Percentiles rank a stretch among this genome's conserved stretches.
These are phyloP conservation scores for Hypoxylon perforatum DNA, from an alignment of 495 filamentous ascomycete species.

Conservation along the genomic window DNA sequence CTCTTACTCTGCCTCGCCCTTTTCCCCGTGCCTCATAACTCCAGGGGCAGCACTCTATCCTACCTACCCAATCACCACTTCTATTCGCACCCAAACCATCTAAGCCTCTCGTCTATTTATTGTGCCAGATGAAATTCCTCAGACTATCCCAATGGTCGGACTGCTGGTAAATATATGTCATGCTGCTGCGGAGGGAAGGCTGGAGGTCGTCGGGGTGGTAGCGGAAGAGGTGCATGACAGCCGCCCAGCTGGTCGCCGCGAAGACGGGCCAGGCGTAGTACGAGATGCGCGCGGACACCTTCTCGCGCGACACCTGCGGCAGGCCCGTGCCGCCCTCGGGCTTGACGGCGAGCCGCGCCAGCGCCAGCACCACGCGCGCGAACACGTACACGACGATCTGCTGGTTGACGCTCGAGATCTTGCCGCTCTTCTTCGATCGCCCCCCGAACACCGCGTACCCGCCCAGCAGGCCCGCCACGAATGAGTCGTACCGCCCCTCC, in stretches of 20 bases:
- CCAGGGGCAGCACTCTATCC: background rate
- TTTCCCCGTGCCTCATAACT: background rate
- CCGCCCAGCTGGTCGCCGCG: constrained; percentile 86
- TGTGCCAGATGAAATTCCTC: constrained; percentile 82
- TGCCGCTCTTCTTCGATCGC: constrained; percentile 62
- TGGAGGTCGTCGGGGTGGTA: constrained; percentile 92
- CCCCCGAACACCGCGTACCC: constrained; percentile 94
- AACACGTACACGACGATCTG: constrained; percentile 99
- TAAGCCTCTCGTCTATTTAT: constrained; percentile 69
- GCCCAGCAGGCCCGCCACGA: constrained; percentile 90
- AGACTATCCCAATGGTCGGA: constrained; percentile 87
- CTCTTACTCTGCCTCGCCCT: background rate
- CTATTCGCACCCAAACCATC: background rate
- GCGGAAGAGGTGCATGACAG: constrained; percentile 95
- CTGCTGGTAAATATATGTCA: constrained; percentile 94
- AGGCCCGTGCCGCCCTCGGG: constrained; percentile 59
- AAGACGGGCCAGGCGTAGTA: constrained; percentile 89
- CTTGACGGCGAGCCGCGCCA: constrained; percentile 83
- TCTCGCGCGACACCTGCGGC: constrained; percentile 54
- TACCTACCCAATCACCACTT: background rate
- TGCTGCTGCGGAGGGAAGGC: constrained; percentile 90
- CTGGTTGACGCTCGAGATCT: constrained; percentile 85
- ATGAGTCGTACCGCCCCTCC: constrained; percentile 76
- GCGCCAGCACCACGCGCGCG: constrained; percentile 84
- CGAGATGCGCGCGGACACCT: constrained; percentile 59